phyloP scores from a whole-genome alignment of 305 asterid species.

The Fraxinus xanthoxyloides region DNA sequence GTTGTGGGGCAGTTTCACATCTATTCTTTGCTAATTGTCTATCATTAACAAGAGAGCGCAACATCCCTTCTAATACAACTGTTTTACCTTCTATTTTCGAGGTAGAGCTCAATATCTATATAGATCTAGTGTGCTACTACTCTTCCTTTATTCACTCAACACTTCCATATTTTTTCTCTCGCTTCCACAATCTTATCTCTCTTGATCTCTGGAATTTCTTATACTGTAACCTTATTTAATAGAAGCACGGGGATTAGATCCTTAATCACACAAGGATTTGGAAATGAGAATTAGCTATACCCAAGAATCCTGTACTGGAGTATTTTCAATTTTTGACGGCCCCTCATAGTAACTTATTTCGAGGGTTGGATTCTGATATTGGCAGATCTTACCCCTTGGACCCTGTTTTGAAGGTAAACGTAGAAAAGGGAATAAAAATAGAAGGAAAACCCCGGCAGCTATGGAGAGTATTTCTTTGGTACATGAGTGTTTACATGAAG shows the following conservation, averaged over 20 bases:
- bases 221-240: not conserved
- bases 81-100: not conserved
- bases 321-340: not conserved
- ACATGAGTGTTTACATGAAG: not conserved
- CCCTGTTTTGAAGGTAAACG: not conserved
- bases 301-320: not conserved
- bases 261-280: not conserved
- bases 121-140: not conserved
- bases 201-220: not conserved
- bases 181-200: not conserved
- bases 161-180: not conserved
- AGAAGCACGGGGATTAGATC: not conserved
- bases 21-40: slow-evolving; percentile 2
- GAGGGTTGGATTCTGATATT: not conserved
- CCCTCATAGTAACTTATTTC: not conserved
- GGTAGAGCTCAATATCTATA: not conserved
- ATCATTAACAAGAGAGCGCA: not conserved
- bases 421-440: not conserved
- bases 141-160: not conserved
- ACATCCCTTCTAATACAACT: slow-evolving; percentile 8
- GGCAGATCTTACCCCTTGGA: not conserved
- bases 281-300: not conserved
- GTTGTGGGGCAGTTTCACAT: not conserved
- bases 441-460: slow-evolving; percentile 6
- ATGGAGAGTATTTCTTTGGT: slow-evolving; percentile 1